Percentiles rank a stretch among this genome's conserved stretches.
These are phyloP conservation scores for Oryza glumipatula DNA, from an alignment of 176 grass and related monocot species.

Conservation along the genomic window DNA sequence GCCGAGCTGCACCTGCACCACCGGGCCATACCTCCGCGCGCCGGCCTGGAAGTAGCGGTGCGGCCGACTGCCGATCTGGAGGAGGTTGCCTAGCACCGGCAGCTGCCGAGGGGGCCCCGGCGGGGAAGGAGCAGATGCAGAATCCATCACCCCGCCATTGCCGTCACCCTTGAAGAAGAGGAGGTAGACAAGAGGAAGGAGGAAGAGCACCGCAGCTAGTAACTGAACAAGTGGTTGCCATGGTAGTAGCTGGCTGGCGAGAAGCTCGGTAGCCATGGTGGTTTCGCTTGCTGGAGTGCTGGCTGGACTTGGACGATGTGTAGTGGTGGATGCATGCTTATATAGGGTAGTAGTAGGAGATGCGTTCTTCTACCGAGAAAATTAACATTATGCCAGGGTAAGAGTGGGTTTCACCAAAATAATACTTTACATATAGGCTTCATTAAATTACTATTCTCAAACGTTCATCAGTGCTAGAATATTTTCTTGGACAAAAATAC, in stretches of 20 bases:
- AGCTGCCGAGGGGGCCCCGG: constrained; percentile 26
- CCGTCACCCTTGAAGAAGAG: background rate
- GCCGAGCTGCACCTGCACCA: constrained; percentile 43
- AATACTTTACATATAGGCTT: too few relatives aligned
- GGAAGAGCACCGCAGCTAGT: background rate
- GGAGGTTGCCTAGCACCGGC: constrained; percentile 48
- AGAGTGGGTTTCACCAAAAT: too few relatives aligned
- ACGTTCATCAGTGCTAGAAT: too few relatives aligned
- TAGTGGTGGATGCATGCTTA: too few relatives aligned
- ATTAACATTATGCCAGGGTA: too few relatives aligned
- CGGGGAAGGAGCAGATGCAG: background rate
- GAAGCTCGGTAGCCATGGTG: background rate
- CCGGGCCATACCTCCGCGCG: constrained; percentile 16
- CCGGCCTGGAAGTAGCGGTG: constrained; percentile 44
- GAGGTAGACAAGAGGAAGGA: constrained; percentile 7
- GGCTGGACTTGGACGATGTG: too few relatives aligned
- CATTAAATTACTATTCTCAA: too few relatives aligned
- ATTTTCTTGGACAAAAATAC: too few relatives aligned
- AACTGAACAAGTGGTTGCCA: background rate
- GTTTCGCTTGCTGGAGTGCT: background rate
- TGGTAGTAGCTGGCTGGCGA: background rate
- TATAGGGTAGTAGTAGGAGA: too few relatives aligned
- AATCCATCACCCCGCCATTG: background rate
- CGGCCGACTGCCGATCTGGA: constrained; percentile 42
- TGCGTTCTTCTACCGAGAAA: too few relatives aligned